Conservation (phyloP, 2,329 filamentous ascomycete genomes). For the Alternaria alternata region DNA sequence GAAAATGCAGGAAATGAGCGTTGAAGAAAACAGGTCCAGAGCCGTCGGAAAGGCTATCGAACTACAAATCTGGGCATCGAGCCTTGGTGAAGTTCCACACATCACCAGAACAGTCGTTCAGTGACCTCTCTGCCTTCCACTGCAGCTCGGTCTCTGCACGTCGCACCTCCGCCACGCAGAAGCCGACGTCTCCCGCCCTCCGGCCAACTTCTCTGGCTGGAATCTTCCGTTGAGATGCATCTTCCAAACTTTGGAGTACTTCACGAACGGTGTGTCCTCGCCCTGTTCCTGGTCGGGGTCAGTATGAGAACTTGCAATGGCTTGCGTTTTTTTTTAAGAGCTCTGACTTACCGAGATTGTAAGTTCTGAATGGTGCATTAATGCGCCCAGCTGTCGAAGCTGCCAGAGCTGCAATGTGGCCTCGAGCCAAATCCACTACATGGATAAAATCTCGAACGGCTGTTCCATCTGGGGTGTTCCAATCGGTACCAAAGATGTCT, state of each 20-base stretch:
- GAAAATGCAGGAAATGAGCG: neutral
- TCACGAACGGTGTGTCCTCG: slow-evolving; percentile 55
- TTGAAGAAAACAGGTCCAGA: neutral
- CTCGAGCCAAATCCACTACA: slow-evolving; percentile 69
- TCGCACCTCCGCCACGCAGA: slow-evolving; percentile 51
- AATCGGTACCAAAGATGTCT: slow-evolving; percentile 71
- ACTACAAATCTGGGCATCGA: slow-evolving; percentile 25
- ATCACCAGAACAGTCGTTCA: slow-evolving; percentile 49
- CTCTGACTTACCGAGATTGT: slow-evolving; percentile 49
- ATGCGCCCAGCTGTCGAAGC: slow-evolving; percentile 45
- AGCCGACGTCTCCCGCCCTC: slow-evolving; percentile 53
- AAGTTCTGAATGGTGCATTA: slow-evolving; percentile 48
- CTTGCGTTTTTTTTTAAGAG: neutral
- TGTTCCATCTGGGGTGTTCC: slow-evolving; percentile 71
- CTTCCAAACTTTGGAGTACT: slow-evolving; percentile 51
- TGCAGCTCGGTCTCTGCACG: slow-evolving; percentile 51
- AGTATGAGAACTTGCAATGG: slow-evolving; percentile 5
- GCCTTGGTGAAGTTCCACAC: slow-evolving; percentile 52
- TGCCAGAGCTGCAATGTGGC: slow-evolving; percentile 68
- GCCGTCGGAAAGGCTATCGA: neutral
- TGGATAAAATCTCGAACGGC: slow-evolving; percentile 74
- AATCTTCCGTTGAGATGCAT: slow-evolving; percentile 46
- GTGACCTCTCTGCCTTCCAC: slow-evolving; percentile 49
- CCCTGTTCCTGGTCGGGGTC: slow-evolving; percentile 48
- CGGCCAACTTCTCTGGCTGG: slow-evolving; percentile 49